Evolutionary conservation across 2,329 filamentous ascomycete species (phyloP), one percentile per base, ranked within the genome.

Genomic region (Epichloe amarillans): DNA sequence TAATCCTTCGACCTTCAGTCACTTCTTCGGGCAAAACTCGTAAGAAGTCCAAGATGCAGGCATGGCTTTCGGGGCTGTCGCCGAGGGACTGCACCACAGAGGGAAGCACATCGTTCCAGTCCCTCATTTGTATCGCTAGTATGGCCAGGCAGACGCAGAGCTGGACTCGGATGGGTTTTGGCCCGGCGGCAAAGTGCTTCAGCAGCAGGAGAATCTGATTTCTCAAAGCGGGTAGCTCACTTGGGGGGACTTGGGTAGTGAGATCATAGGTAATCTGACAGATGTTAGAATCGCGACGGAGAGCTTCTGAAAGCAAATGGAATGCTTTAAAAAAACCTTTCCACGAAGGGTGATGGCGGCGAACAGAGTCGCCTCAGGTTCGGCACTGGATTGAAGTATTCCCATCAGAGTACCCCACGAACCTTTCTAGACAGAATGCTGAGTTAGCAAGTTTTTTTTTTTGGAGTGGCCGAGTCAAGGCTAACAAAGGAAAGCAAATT

Each of bases 1-100:
- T 95, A 78, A 98, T 96, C 75, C 97, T 98, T 72, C 93, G 88
- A 72, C 93, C 93, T 77, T 98, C 91, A 60, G 88, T 97, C 64
- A 98, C 93, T 78, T 98, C 93, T 76, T 98, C 93, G 51, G 93
- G 93, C 58, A 98, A 82, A 62, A 98, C 90, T 68, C 88, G 89
- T 58, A 98, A 77, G 69, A 98, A 98, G 69, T 98, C 93, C 63
- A 98, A 76, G 62, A 97, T 86, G 67, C 86, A 93, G 57, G 89
- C 82, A 61, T 93, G 82, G 65, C 85, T 88, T 63, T 83, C 81
- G 54, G 84, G 80, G 62, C 86, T 84, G 65, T 79, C 80, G 57
- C 86, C 84, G 51, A 97, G 79, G 42, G 86, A 79, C 51, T 82
- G 77, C 50, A 95, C 86, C 46, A 97, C 86, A 49, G 84, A 83